Base-by-base conservation (phyloP, 1,284 basidiomycete species). In the Chalciporus piperatoides region DNA sequence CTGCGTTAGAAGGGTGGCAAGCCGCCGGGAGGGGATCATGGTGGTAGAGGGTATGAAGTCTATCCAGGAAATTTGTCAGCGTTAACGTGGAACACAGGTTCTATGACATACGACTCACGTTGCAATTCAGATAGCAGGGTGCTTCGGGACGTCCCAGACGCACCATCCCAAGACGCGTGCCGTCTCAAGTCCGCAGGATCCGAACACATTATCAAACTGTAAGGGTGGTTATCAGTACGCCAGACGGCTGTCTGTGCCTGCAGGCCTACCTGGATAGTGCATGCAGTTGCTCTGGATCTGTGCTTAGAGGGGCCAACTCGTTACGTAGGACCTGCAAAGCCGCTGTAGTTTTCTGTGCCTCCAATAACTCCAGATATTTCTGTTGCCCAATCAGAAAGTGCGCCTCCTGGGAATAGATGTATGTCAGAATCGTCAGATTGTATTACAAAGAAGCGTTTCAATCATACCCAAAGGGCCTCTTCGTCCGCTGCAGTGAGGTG, bases 301-400 rank as follows among this genome's bases (percentile, higher is more conserved):
- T 78, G 51, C 86, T 82, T 46, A 90, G 68, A 40, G 90, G 87
- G 2, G 93, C 90, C 25, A 99, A 74, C 64, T 95, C 92, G 56
- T 87, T 84, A 45, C 96, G 82, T 42, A 99, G 74, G 4, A 97
- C 88, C 35, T 85, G 79, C 35, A 99, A 72, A 9, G 97, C 96
- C 57, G 81, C 80, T 46, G 90, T 90, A 10, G 84, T 88, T 68
- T 87, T 86, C 54, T 82, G 80, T 2, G 81, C 77, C 63, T 98
- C 96, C 43, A 99, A 76, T n/a, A 92, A 76, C 65, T 99, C 96
- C 38, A 99, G 78, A 68, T 97, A 99, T 71, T 97, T 95, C 77
- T 99, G 96, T 70, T 90, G 87, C 52, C 86, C 86, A 51, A 99
- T 88, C 56, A 95, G 74, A 69, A 96, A 97, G 55, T 79, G 84